Evolutionary conservation across 2,329 filamentous ascomycete species (phyloP).

Genomic region (Talaromyces sp.): DNA sequence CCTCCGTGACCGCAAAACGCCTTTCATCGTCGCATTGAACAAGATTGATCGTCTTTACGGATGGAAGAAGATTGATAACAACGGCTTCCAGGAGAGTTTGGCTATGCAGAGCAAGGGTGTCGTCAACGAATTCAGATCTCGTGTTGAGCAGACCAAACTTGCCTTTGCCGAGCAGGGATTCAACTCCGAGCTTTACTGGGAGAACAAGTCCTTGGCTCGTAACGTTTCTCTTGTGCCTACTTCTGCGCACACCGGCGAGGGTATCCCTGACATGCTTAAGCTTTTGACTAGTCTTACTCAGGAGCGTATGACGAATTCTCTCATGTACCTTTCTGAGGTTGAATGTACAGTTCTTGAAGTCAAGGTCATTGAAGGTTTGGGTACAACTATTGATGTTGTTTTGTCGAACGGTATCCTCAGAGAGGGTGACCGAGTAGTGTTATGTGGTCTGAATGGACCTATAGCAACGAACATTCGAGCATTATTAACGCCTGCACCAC

Average conservation of each 20-base stretch:
- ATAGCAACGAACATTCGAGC: conserved; percentile 95
- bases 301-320: conserved; percentile 91
- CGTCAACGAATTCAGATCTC: conserved; percentile 88
- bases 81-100: conserved; percentile 92
- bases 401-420: conserved; percentile 91
- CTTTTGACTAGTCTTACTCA: conserved; percentile 88
- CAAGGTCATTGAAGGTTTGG: conserved; percentile 97
- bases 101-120: conserved; percentile 87
- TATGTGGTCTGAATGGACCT: conserved; percentile 94
- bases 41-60: conserved; percentile 99
- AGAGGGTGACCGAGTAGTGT: conserved; percentile 89
- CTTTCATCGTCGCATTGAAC: conserved; percentile 98
- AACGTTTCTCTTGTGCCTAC: conserved; percentile 96
- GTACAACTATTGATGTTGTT: conserved; percentile 97
- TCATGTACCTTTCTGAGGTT: conserved; percentile 98
- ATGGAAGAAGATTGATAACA: conserved; percentile 99
- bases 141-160: conserved; percentile 85
- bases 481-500: conserved; percentile 83
- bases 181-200: conserved; percentile 94
- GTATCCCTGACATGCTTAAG: conserved; percentile 98
- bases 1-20: conserved; percentile 87
- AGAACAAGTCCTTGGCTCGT: conserved; percentile 96
- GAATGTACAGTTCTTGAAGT: conserved; percentile 98
- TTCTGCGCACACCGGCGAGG: conserved; percentile 96
- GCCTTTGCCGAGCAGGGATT: conserved; percentile 95